Conservation (phyloP, 495 filamentous ascomycete genomes). For the Daldinia loculata region DNA sequence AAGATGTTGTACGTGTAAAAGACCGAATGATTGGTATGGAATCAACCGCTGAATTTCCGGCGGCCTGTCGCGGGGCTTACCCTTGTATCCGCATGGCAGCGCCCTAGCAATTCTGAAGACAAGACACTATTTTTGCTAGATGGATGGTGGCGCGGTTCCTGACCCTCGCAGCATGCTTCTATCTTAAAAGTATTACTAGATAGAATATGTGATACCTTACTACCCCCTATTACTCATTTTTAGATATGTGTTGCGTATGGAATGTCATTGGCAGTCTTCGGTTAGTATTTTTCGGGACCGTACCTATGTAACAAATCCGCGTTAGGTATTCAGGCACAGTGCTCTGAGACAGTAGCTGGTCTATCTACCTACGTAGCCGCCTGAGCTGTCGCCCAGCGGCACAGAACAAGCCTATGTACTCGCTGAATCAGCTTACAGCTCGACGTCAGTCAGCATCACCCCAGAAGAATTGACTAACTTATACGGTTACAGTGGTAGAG, state of each 20-base stretch:
- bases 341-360: not conserved
- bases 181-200: not conserved
- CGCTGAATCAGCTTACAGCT: constrained; percentile 10
- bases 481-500: not conserved
- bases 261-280: not conserved
- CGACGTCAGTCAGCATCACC: not conserved
- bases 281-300: not conserved
- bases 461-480: not conserved
- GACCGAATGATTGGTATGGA: not conserved
- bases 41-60: not conserved
- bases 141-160: constrained; percentile 1
- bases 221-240: not conserved
- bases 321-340: not conserved
- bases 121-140: not conserved
- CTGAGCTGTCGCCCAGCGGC: not conserved
- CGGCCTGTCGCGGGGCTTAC: not conserved
- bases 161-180: not conserved
- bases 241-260: not conserved
- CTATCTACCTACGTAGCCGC: not conserved
- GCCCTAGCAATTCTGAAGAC: not conserved
- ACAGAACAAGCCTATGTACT: not conserved
- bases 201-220: not conserved
- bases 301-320: constrained; percentile 3
- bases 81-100: constrained; percentile 1
- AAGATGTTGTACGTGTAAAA: not conserved